These are phyloP conservation scores for Cladorrhinum samala DNA, from an alignment of 495 filamentous ascomycete species.

Conservation along the genomic window DNA sequence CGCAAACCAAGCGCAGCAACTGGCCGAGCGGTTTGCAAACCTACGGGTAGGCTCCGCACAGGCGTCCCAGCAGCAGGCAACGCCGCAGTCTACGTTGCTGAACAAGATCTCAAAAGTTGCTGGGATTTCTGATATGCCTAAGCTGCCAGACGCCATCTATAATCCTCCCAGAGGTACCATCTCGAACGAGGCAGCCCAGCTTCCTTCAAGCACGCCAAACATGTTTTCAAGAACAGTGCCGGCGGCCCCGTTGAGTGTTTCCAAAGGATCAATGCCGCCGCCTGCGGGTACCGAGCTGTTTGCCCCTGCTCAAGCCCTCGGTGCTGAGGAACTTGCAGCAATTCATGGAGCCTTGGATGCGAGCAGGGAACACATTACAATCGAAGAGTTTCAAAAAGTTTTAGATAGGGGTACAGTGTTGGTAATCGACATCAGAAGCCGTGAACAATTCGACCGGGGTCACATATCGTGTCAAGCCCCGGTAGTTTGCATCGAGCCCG, in stretches of 20 bases:
- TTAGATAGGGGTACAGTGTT: slow-evolving; percentile 54
- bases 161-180: slow-evolving; percentile 61
- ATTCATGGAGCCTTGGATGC: slow-evolving; percentile 37
- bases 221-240: slow-evolving; percentile 46
- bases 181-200: slow-evolving; percentile 44
- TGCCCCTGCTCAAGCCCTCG: slow-evolving; percentile 26
- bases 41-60: slow-evolving; percentile 36
- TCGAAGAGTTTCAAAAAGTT: slow-evolving; percentile 58
- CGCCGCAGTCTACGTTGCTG: slow-evolving; percentile 26
- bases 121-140: slow-evolving; percentile 53
- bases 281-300: slow-evolving; percentile 26
- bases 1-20: slow-evolving; percentile 31
- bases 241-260: slow-evolving; percentile 24
- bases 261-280: slow-evolving; percentile 12
- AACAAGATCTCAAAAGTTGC: slow-evolving; percentile 6
- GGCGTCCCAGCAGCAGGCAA: slow-evolving; percentile 29
- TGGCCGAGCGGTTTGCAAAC: slow-evolving; percentile 54
- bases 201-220: slow-evolving; percentile 42
- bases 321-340: slow-evolving; percentile 17
- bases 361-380: slow-evolving; percentile 55
- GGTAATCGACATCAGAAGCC: slow-evolving; percentile 77
- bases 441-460: slow-evolving; percentile 77
- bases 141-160: slow-evolving; percentile 78
- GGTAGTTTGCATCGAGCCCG: slow-evolving; percentile 88
- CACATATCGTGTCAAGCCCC: slow-evolving; percentile 70